Conservation (phyloP, 257 asterid species). For the Eucommia ulmoides region DNA sequence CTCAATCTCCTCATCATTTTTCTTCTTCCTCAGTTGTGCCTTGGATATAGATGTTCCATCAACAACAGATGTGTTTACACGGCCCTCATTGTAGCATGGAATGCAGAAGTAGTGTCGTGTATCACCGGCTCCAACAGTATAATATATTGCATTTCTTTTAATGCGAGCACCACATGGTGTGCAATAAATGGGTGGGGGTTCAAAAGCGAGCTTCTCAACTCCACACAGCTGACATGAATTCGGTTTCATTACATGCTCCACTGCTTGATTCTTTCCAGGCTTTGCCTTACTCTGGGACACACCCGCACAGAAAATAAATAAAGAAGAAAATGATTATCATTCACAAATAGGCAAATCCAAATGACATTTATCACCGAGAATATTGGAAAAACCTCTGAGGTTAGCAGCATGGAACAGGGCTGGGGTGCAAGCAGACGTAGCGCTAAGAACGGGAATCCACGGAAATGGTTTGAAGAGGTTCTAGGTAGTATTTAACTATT, state of each 20-base stretch:
- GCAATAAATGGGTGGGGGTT: constrained; percentile 94
- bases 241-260: constrained; percentile 87
- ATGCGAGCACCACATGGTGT: constrained; percentile 91
- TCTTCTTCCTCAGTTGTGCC: constrained; percentile 79
- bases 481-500: no score
- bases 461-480: no score
- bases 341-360: no score
- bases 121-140: constrained; percentile 83
- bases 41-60: constrained; percentile 64
- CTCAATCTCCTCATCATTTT: constrained; percentile 88
- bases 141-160: constrained; percentile 88
- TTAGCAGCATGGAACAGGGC: no score
- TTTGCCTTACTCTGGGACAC: constrained; percentile 95
- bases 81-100: constrained; percentile 78
- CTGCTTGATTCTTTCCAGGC: constrained; percentile 86
- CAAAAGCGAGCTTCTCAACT: constrained; percentile 92
- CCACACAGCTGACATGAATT: constrained; percentile 98
- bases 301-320: no score
- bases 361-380: no score
- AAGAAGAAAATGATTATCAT: no score
- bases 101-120: constrained; percentile 85
- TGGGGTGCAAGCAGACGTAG: no score
- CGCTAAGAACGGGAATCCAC: no score
- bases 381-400: no score
- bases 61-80: constrained; percentile 71